These are phyloP conservation scores for Leccinum boreale DNA, from an alignment of 768 basidiomycete species.

Conservation along the genomic window DNA sequence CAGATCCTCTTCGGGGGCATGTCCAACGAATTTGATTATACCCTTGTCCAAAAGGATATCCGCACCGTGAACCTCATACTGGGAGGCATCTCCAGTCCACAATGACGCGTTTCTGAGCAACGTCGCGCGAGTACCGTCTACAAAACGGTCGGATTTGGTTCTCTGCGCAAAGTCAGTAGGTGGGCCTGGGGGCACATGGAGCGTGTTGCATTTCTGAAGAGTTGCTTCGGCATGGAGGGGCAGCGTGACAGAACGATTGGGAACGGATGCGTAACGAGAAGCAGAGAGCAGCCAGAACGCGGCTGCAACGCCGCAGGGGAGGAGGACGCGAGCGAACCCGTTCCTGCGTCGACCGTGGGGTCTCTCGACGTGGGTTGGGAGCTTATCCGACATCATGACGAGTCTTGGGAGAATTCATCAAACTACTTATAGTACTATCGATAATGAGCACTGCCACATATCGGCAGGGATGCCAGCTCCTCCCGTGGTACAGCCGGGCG, in stretches of 20 bases:
- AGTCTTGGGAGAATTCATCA: neutral
- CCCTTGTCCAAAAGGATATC: constrained; percentile 41
- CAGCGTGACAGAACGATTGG: constrained; percentile 15
- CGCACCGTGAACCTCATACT: constrained; percentile 34
- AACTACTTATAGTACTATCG: neutral
- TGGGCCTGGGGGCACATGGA: constrained; percentile 37
- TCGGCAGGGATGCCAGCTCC: constrained; percentile 26
- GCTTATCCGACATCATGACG: constrained; percentile 30
- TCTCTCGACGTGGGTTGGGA: constrained; percentile 21
- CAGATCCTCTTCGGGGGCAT: constrained; percentile 40
- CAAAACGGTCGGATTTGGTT: constrained; percentile 38
- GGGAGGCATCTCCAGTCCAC: constrained; percentile 47
- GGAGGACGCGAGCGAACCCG: constrained; percentile 12
- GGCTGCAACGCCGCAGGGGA: constrained; percentile 14
- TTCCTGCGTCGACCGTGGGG: constrained; percentile 8
- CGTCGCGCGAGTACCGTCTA: constrained; percentile 35
- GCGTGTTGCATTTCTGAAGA: constrained; percentile 33
- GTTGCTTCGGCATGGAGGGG: constrained; percentile 29
- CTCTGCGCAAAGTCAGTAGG: constrained; percentile 31
- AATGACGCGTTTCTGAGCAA: constrained; percentile 48
- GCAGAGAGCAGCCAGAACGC: constrained; percentile 20
- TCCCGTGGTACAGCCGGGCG: constrained; percentile 62
- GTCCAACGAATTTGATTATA: constrained; percentile 35
- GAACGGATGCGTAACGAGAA: constrained; percentile 9
- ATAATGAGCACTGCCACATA: neutral